Evolutionary conservation across 78 protist species (phyloP).

Genomic region (Diacronema lutheri): DNA sequence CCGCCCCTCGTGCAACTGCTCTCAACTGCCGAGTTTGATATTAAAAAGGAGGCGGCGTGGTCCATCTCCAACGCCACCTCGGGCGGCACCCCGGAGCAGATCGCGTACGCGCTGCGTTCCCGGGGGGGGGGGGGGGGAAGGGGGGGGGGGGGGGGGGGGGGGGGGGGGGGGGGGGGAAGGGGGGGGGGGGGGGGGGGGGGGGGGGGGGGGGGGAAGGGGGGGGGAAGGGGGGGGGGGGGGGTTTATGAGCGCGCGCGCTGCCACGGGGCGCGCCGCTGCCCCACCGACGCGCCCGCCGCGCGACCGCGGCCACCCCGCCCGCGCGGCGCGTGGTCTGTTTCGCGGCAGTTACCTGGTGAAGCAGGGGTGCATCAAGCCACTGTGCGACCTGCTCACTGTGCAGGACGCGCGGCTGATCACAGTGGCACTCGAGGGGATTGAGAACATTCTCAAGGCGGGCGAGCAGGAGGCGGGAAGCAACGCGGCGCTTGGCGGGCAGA

Average conservation of each 20-base stretch:
- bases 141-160: no score
- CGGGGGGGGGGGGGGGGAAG: no score
- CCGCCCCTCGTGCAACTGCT: constrained; percentile 70
- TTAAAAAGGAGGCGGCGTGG: constrained; percentile 96
- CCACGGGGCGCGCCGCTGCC: no score
- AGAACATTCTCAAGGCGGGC: constrained; percentile 64
- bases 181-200: no score
- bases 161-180: no score
- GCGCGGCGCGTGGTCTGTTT: no score
- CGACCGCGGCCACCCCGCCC: no score
- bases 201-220: no score
- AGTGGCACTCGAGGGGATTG: constrained; percentile 90
- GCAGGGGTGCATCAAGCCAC: constrained; percentile 64
- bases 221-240: no score
- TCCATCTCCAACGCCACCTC: constrained; percentile 90
- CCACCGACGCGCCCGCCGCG: no score
- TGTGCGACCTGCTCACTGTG: constrained; percentile 71
- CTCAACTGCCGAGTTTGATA: constrained; percentile 65
- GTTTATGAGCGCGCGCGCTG: no score
- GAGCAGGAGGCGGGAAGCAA: neutral
- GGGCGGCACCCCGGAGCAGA: constrained; percentile 85
- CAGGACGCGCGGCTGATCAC: constrained; percentile 73
- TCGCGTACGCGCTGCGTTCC: no score
- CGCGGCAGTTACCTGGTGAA: constrained; percentile 50
- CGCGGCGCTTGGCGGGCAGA: neutral